Evolutionary conservation across 345 rosid species (phyloP), one percentile per base, ranked within the genome.

Genomic region (Carallia brachiata): DNA sequence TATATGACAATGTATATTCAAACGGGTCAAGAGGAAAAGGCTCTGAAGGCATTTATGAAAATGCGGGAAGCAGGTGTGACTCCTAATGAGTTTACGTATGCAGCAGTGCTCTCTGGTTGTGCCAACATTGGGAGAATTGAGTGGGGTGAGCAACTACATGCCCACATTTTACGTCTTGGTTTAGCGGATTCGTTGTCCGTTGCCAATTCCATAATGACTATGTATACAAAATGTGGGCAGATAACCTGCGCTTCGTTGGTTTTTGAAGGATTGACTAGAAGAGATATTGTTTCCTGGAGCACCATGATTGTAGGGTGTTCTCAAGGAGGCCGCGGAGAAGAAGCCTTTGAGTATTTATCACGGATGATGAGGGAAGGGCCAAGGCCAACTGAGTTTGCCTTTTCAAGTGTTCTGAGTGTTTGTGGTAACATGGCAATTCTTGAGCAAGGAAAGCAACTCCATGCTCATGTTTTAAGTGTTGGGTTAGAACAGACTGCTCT

Each of bases 81-180:
- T 69, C 91, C 98, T 5, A 89, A 90, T 78, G 96, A 81, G 57
- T 85, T 80, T 70, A 83, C 98, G 58, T 90, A 83, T 70, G 90
- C 95, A 52, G 82, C 89, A 4, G 78, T 89, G 30, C 77, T 94
- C 61, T 81, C 96, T 23, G 82, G 82, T 37, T 88, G 93, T 69
- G 87, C 93, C 6, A 76, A 80, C 70, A 85, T 88, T 79, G 77
- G 81, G 23, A 91, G 85, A 71, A 78, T 88, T 57, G 79, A 69
- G 63, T 86, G 89, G 93, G 96, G 98, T 7, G 81, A 84, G 84
- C 97, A 94, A 82, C 72, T 94, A 66, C 98, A 91, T 53, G 90
- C 84, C 66, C 88, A 79, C 77, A 84, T 84, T 78, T 59, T 86
- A 12, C 75, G 66, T 71, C 61, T 81, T 19, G 95, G 97, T 50